Percentiles rank a stretch among this genome's conserved stretches.
phyloP scores from a whole-genome alignment of 169 alveolate genomes.

The Neospora caninum region DNA sequence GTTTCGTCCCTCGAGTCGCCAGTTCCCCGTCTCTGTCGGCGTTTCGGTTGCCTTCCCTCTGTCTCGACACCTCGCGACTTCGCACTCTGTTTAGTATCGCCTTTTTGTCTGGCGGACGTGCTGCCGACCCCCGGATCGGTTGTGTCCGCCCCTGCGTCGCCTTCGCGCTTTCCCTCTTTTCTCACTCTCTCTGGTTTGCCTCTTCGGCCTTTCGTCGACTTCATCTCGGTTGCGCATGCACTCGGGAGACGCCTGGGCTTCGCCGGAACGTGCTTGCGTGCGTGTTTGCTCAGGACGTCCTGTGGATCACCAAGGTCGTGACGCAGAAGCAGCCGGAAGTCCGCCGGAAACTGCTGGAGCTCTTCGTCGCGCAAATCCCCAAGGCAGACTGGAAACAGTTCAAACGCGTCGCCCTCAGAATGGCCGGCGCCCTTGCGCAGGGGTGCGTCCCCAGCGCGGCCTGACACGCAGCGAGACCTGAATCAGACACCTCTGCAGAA shows the following conservation, averaged over 20 bases:
- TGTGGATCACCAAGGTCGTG: slow-evolving; percentile 64
- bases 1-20: no score
- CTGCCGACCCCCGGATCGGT: no score
- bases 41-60: no score
- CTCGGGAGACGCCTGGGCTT: not conserved
- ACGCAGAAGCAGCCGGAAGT: slow-evolving; percentile 68
- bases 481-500: no score
- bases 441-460: slow-evolving; percentile 48
- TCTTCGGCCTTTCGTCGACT: not conserved
- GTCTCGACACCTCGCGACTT: no score
- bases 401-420: slow-evolving; percentile 68
- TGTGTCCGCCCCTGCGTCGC: not conserved
- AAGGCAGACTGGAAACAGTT: slow-evolving; percentile 77
- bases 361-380: slow-evolving; percentile 76
- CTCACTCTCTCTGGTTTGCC: not conserved
- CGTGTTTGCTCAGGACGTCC: slow-evolving; percentile 62
- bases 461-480: not conserved
- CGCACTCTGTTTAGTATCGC: no score
- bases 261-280: not conserved
- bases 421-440: slow-evolving; percentile 64
- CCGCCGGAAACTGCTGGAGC: slow-evolving; percentile 72
- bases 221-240: not conserved
- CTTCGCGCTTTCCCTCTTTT: not conserved
- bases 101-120: no score
- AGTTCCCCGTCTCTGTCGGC: no score